phyloP scores from a whole-genome alignment of 495 filamentous ascomycete genomes.

The Aspergillus sclerotioniger region DNA sequence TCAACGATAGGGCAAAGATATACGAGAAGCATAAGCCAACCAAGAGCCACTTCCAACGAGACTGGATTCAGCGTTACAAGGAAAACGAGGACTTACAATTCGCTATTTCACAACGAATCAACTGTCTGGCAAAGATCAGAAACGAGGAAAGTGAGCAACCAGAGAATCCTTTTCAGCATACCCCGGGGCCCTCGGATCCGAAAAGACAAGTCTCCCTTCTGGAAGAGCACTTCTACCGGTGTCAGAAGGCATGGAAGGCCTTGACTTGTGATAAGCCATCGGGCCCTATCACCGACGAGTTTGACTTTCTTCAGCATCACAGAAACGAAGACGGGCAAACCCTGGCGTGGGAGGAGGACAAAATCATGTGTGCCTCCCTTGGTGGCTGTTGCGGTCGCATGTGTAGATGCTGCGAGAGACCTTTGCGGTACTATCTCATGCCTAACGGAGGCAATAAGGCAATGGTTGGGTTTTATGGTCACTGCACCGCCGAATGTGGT shows the following conservation, averaged over 20 bases:
- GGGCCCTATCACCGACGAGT: not conserved
- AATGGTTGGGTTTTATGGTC: not conserved
- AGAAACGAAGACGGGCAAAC: not conserved
- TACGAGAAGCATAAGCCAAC: not conserved
- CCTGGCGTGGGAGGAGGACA: not conserved
- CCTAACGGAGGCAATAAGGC: not conserved
- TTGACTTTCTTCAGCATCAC: not conserved
- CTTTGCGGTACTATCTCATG: not conserved
- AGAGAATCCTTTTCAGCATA: not conserved
- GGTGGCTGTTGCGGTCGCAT: not conserved
- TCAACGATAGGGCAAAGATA: not conserved
- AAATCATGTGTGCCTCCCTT: not conserved
- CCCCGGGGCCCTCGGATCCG: not conserved
- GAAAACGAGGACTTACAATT: not conserved
- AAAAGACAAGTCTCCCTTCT: not conserved
- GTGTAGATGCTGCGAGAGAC: not conserved
- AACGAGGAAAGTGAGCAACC: not conserved
- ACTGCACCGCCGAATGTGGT: not conserved
- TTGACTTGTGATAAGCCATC: not conserved
- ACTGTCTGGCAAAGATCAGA: not conserved
- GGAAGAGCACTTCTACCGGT: not conserved
- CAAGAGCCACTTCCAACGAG: not conserved
- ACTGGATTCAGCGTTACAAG: not conserved
- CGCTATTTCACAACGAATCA: not conserved
- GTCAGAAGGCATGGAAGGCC: not conserved